phyloP scores from a whole-genome alignment of 495 filamentous ascomycete species.

The Xylaria bambusicola region DNA sequence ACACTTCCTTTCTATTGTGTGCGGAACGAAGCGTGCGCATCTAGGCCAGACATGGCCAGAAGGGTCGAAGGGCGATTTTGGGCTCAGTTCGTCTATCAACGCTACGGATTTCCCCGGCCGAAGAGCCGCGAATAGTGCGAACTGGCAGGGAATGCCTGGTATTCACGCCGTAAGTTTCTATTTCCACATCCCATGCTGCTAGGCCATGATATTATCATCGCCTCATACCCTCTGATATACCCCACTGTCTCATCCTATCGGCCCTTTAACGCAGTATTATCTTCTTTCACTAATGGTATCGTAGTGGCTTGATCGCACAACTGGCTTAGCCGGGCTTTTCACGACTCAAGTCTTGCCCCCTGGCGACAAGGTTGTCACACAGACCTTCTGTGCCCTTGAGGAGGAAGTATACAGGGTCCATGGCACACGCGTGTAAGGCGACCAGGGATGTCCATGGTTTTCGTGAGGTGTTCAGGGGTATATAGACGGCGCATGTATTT shows the following conservation, averaged over 20 bases:
- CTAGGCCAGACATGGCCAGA: conserved; percentile 8
- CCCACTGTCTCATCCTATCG: too few relatives aligned
- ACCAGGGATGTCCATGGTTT: too few relatives aligned
- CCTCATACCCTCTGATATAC: too few relatives aligned
- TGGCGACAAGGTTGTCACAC: conserved; percentile 23
- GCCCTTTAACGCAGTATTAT: too few relatives aligned
- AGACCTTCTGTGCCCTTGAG: not conserved
- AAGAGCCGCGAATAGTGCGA: conserved; percentile 5
- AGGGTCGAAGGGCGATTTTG: not conserved
- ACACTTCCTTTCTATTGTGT: conserved; percentile 9
- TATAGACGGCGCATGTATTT: too few relatives aligned
- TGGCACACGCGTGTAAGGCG: not conserved
- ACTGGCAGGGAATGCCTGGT: conserved; percentile 15
- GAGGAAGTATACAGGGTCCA: not conserved
- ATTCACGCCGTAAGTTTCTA: conserved; percentile 18
- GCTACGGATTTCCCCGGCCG: not conserved
- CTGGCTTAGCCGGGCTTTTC: conserved; percentile 33
- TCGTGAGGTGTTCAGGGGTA: too few relatives aligned
- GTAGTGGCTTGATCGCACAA: conserved; percentile 36
- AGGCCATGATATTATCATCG: too few relatives aligned
- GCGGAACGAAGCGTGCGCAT: conserved; percentile 5
- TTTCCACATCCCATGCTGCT: too few relatives aligned
- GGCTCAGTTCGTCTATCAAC: conserved; percentile 10
- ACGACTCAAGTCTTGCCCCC: conserved; percentile 30
- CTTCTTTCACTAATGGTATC: not conserved